phyloP scores from a whole-genome alignment of 2,329 filamentous ascomycete species.

The Sphaerulina musiva region DNA sequence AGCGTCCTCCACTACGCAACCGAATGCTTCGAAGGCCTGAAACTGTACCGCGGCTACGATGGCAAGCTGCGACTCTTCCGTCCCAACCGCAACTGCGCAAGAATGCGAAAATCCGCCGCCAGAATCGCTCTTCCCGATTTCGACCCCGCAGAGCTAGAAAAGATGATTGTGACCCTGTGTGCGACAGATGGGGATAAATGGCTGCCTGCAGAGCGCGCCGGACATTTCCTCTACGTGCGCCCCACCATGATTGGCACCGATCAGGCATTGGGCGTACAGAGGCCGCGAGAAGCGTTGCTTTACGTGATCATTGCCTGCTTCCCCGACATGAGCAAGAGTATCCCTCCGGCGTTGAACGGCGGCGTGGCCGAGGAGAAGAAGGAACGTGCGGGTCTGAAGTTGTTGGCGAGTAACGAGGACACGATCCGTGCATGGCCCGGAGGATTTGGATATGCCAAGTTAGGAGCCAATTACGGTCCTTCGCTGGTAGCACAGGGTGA shows the following conservation, averaged over 20 bases:
- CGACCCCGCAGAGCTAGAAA: slow-evolving; percentile 63
- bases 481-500: slow-evolving; percentile 70
- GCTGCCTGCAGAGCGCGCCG: slow-evolving; percentile 64
- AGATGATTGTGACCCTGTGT: slow-evolving; percentile 65
- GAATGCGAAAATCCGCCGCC: slow-evolving; percentile 50
- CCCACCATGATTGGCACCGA: slow-evolving; percentile 83
- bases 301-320: slow-evolving; percentile 62
- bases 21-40: slow-evolving; percentile 83
- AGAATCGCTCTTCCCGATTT: slow-evolving; percentile 72
- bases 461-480: slow-evolving; percentile 90
- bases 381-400: slow-evolving; percentile 47
- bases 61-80: slow-evolving; percentile 70
- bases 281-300: slow-evolving; percentile 76
- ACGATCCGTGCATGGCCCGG: slow-evolving; percentile 88
- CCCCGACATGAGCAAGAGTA: slow-evolving; percentile 37
- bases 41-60: slow-evolving; percentile 63
- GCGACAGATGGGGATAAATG: slow-evolving; percentile 69
- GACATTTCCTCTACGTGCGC: slow-evolving; percentile 67
- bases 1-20: slow-evolving; percentile 82
- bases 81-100: slow-evolving; percentile 63
- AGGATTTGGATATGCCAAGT: slow-evolving; percentile 85
- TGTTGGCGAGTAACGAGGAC: slow-evolving; percentile 73
- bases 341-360: slow-evolving; percentile 28
- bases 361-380: slow-evolving; percentile 11
- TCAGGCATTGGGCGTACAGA: slow-evolving; percentile 70